phyloP scores from a whole-genome alignment of 768 basidiomycete genomes.

The Crucibulum laeve region DNA sequence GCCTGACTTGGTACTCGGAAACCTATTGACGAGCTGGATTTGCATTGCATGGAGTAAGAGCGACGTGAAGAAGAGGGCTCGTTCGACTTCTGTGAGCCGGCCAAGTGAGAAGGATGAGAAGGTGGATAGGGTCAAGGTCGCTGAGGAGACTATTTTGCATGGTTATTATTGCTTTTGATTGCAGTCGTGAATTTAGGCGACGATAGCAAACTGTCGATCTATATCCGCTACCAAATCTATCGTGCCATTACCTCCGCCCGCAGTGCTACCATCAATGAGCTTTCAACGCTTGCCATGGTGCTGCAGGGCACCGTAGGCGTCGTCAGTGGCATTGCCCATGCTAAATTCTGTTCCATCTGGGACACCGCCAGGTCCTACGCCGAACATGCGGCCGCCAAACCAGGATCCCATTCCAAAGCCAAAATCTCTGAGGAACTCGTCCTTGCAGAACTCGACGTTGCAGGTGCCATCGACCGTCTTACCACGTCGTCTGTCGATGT shows the following conservation, averaged over 20 bases:
- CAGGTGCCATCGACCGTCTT: conserved; percentile 46
- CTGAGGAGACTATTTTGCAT: conserved; percentile 26
- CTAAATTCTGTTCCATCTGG: conserved; percentile 43
- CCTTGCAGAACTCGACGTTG: conserved; percentile 43
- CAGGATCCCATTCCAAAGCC: conserved; percentile 11
- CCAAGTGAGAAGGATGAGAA: conserved; percentile 8
- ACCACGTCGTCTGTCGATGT: conserved; percentile 7
- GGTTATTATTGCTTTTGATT: conserved; percentile 18
- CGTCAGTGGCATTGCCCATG: conserved; percentile 28
- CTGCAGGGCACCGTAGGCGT: conserved; percentile 26
- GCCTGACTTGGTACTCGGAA: conserved; percentile 57
- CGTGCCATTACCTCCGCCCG: conserved; percentile 41
- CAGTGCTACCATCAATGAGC: conserved; percentile 37
- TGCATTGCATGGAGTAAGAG: conserved; percentile 18
- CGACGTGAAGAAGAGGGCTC: background rate
- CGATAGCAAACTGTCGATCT: conserved; percentile 20
- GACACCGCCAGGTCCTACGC: conserved; percentile 11
- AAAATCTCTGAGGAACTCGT: conserved; percentile 52
- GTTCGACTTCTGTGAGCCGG: background rate
- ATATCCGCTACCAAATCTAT: conserved; percentile 51
- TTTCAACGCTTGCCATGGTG: conserved; percentile 56
- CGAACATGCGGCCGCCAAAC: conserved; percentile 1
- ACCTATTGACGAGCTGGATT: conserved; percentile 38
- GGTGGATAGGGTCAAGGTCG: conserved; percentile 22
- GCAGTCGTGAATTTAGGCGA: conserved; percentile 10